Percentiles rank a stretch among this genome's conserved stretches.
Evolutionary conservation across 495 filamentous ascomycete species (phyloP).

Genomic region (Pyrenula aspistea): DNA sequence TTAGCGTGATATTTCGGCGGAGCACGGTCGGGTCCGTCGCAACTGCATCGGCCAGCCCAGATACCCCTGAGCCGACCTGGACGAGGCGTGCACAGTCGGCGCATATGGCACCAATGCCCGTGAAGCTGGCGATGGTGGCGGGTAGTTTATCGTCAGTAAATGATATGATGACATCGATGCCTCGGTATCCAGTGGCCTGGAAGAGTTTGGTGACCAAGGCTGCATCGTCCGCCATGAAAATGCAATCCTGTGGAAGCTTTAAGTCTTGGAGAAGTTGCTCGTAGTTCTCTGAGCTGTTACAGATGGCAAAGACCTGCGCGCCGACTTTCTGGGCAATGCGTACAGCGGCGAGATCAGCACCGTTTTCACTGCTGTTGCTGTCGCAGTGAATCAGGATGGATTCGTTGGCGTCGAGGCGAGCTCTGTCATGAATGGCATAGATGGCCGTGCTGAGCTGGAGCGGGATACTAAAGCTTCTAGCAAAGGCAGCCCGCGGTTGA

Average conservation of each 20-base stretch:
- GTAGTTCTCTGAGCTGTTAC: conserved; percentile 1
- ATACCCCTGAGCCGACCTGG: conserved; percentile 34
- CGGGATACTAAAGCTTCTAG: too few relatives aligned
- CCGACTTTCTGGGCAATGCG: conserved; percentile 36
- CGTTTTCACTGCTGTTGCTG: too few relatives aligned
- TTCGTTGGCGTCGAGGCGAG: conserved; percentile 12
- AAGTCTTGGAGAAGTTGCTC: conserved; percentile 2
- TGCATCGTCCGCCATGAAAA: conserved; percentile 4
- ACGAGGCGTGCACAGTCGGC: conserved; percentile 32
- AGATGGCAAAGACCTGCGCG: conserved; percentile 21
- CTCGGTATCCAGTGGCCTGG: conserved; percentile 3
- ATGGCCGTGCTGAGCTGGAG: too few relatives aligned
- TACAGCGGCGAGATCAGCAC: conserved; percentile 42
- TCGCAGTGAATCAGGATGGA: conserved; percentile 17
- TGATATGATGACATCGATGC: conserved; percentile 17
- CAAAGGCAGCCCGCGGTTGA: too few relatives aligned
- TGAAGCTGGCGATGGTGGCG: conserved; percentile 11
- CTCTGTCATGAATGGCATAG: conserved; percentile 11
- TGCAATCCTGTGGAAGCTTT: conserved; percentile 8
- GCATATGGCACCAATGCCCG: conserved; percentile 14
- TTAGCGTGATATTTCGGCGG: not conserved
- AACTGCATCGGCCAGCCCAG: conserved; percentile 26
- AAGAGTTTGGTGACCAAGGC: conserved; percentile 2
- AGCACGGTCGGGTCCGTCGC: not conserved
- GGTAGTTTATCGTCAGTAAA: too few relatives aligned